These are phyloP conservation scores for Choiromyces venosus DNA, from an alignment of 495 filamentous ascomycete genomes.

Conservation along the genomic window DNA sequence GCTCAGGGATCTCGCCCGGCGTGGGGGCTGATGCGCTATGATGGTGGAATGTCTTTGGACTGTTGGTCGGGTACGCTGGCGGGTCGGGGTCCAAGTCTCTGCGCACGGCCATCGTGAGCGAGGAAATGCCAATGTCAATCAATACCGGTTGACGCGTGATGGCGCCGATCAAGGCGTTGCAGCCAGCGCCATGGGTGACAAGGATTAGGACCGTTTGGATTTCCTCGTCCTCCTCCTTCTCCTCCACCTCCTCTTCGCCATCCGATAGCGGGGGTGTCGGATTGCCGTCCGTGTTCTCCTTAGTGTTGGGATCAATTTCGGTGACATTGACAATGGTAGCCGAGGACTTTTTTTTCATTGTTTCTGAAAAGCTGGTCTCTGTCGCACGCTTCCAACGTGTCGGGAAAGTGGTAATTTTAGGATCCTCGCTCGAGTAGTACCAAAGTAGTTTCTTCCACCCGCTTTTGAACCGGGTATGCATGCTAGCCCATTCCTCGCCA, in stretches of 20 bases:
- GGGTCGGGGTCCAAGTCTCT: slow-evolving; percentile 47
- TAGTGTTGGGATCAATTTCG: slow-evolving; percentile 15
- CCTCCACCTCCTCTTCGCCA: slow-evolving; percentile 28
- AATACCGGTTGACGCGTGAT: slow-evolving; percentile 83
- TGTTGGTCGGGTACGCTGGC: slow-evolving; percentile 31
- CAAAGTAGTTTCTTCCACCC: slow-evolving; percentile 75
- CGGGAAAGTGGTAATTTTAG: slow-evolving; percentile 43
- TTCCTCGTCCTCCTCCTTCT: slow-evolving; percentile 49
- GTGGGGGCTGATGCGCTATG: slow-evolving; percentile 27
- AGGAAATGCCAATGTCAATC: slow-evolving; percentile 81
- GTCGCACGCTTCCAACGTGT: slow-evolving; percentile 37
- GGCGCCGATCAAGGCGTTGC: slow-evolving; percentile 90
- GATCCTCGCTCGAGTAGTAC: slow-evolving; percentile 61
- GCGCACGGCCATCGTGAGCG: slow-evolving; percentile 80
- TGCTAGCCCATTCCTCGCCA: slow-evolving; percentile 88
- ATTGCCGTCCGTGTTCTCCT: slow-evolving; percentile 18
- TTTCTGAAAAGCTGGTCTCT: slow-evolving; percentile 7
- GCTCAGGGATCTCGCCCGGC: slow-evolving; percentile 41
- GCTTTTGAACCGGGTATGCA: slow-evolving; percentile 81
- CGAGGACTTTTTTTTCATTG: slow-evolving; percentile 4
- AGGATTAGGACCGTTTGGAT: slow-evolving; percentile 77
- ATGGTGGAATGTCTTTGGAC: slow-evolving; percentile 38
- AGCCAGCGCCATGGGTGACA: slow-evolving; percentile 95
- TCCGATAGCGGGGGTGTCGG: slow-evolving; percentile 34
- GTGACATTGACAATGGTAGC: slow-evolving; percentile 25